Evolutionary conservation across 805 yeast species (phyloP), one percentile per base, ranked within the genome.

Genomic region (Starmerella sp.): DNA sequence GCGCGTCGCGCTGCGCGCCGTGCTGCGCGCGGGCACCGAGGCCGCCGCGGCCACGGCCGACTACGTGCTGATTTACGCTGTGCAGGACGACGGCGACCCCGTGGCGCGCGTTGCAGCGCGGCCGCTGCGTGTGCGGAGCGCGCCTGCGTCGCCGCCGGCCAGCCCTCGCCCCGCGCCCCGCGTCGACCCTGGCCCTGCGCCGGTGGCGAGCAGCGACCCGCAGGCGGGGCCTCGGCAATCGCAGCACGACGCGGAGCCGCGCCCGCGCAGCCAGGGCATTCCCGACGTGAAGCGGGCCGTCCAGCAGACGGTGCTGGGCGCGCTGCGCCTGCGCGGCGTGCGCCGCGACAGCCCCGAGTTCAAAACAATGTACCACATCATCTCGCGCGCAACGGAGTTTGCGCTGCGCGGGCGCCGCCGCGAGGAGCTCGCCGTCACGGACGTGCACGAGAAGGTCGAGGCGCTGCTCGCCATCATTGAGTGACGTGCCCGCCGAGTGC

Each of bases 291-390:
- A 51, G 34, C 45, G 48, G 39, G 55, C 55, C 14, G 42, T 69
- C 10, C 67, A 66, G 51, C 68, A 66, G 50, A 62, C 67, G 8
- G 59, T 68, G 7, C 55, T 69, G 55, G 66, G 69, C 2, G 73
- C 68, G n/a, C 54, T 70, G 54, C 61, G 73, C 13, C 55, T 70
- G 49, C 65, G 71, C 5, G 72, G 71, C 1, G 55, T 67, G 31
- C 37, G 53, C 5, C 57, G 65, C n/a, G 58, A 51, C 6, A 52
- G 63, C 51, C 61, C 61, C 28, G 68, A 67, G 11, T 69, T 59
- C 58, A 62, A 63, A 28, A 56, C 42, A 17, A 51, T 69, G 14
- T 68, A 67, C 53, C 61, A 62, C 32, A 58, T 63, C 15, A 60
- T 69, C 28, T 63, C 58, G 53, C 47, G 58, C 30, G 60, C 69